A percentile compares a stretch with the other conserved stretches of the same genome.
Evolutionary conservation across 495 filamentous ascomycete species (phyloP).

Genomic region (Penicillium flavigenum): DNA sequence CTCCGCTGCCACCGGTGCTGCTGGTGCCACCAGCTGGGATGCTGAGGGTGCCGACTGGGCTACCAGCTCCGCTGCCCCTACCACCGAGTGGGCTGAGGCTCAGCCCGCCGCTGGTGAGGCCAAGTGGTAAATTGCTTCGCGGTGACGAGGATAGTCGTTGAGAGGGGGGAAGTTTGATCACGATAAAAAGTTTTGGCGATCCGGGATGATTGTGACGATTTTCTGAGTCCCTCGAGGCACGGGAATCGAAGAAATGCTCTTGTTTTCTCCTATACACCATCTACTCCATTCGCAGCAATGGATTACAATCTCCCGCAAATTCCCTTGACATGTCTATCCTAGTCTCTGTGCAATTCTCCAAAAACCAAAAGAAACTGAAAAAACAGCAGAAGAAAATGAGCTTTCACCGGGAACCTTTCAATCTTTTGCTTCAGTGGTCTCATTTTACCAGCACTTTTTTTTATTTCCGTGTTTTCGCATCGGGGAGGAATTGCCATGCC

Average conservation of each 20-base stretch:
- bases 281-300: slow-evolving; percentile 27
- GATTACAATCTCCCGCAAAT: slow-evolving; percentile 30
- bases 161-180: slow-evolving; percentile 33
- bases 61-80: slow-evolving; percentile 55
- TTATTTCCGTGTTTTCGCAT: slow-evolving; percentile 34
- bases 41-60: slow-evolving; percentile 73
- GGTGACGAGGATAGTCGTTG: slow-evolving; percentile 37
- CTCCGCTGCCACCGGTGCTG: slow-evolving; percentile 47
- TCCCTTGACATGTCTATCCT: slow-evolving; percentile 51
- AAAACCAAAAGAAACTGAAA: slow-evolving; percentile 40
- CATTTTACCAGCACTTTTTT: slow-evolving; percentile 29
- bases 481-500: slow-evolving; percentile 47
- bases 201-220: slow-evolving; percentile 30
- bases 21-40: slow-evolving; percentile 74
- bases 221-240: slow-evolving; percentile 11
- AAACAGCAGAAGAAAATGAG: slow-evolving; percentile 43
- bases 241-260: slow-evolving; percentile 24
- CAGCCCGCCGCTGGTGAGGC: slow-evolving; percentile 43
- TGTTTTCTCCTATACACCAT: slow-evolving; percentile 30
- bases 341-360: slow-evolving; percentile 41
- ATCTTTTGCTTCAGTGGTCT: slow-evolving; percentile 33
- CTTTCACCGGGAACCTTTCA: slow-evolving; percentile 36
- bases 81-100: slow-evolving; percentile 70
- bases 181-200: slow-evolving; percentile 30
- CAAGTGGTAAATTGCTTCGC: slow-evolving; percentile 61